Base-by-base conservation (phyloP, 805 yeast species). In the Candida mattraensis region DNA sequence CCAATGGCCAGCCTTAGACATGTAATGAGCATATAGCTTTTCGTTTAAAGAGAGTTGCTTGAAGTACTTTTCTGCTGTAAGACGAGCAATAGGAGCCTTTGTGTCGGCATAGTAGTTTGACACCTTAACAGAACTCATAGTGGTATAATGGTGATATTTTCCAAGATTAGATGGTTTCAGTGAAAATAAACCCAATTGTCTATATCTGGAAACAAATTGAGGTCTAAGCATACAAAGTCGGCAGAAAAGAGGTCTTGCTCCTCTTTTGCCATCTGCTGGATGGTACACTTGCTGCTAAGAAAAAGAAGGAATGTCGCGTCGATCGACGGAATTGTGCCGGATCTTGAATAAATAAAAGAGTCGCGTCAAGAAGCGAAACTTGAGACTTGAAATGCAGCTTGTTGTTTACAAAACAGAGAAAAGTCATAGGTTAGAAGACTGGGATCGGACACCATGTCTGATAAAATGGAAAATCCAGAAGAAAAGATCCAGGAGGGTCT, bases 1-100 rank as follows among this genome's bases (percentile, higher is more conserved):
- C 63, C 77, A 78, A 57, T 85, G 94, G 28, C 88, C 78, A 3
- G 95, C 96, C 53, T 81, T 76, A 24, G 89, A 78, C 61, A 87
- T 76, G 58, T 78, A 79, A 63, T 87, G 95, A 14, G 96, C 94
- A 54, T 87, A 87, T 39, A 71, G 69, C 55, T 84, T 75, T 44
- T 81, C 81, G 24, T 66, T 60, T 6, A 65, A 60, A 11, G 83
- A 70, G 51, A 87, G 68, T 30, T 76, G 76, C 12, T 80, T 78
- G 49, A 87, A 86, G 60, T 76, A 88, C 25, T 69, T 63, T 47
- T 76, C 77, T 15, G 93, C 88, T 2, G 82, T 70, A 20, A 87
- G 63, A 18, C 80, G 73, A 37, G 82, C 79, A 28, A 84, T 72
- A 18, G 95, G 93, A 1, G 95, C 83, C 24, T 70, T 67, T 10